Conservation (phyloP, 2,329 filamentous ascomycete species). For the Ceratocystis cubensis region DNA sequence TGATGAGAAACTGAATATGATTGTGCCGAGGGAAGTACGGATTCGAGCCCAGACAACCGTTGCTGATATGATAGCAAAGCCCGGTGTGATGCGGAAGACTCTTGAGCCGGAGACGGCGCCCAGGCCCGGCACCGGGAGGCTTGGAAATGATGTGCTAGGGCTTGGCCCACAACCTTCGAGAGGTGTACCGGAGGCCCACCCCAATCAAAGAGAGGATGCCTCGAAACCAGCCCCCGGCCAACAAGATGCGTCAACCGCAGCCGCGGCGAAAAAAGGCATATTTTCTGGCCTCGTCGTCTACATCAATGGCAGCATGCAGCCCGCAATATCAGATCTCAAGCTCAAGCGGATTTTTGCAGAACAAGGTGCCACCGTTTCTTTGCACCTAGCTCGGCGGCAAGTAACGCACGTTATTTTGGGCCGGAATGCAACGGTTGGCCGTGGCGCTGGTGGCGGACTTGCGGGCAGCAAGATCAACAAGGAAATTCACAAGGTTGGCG, state of each 20-base stretch:
- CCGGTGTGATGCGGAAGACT: slow-evolving; percentile 14
- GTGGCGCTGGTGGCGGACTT: slow-evolving; percentile 59
- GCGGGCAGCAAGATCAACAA: slow-evolving; percentile 67
- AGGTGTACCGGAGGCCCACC: neutral
- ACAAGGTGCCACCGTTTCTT: slow-evolving; percentile 60
- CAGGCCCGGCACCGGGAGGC: neutral
- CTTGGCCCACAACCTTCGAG: neutral
- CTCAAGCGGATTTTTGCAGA: slow-evolving; percentile 65
- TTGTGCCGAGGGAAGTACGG: slow-evolving; percentile 35
- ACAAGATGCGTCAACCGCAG: neutral
- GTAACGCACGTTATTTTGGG: slow-evolving; percentile 84
- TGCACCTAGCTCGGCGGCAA: slow-evolving; percentile 55
- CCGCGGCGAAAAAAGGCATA: slow-evolving; percentile 34
- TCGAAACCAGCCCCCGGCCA: neutral
- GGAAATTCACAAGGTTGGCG: slow-evolving; percentile 57
- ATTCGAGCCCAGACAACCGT: slow-evolving; percentile 35
- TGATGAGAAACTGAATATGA: slow-evolving; percentile 33
- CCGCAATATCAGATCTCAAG: slow-evolving; percentile 70
- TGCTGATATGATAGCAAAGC: slow-evolving; percentile 38
- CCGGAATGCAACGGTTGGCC: slow-evolving; percentile 36
- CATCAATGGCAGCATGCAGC: slow-evolving; percentile 77
- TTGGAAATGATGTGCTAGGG: neutral
- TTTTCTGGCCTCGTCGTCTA: slow-evolving; percentile 66
- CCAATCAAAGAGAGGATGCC: neutral
- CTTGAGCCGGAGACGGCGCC: neutral